Evolutionary conservation across 306 rosid genomes (phyloP).

Genomic region (Cucumis cinereus): DNA sequence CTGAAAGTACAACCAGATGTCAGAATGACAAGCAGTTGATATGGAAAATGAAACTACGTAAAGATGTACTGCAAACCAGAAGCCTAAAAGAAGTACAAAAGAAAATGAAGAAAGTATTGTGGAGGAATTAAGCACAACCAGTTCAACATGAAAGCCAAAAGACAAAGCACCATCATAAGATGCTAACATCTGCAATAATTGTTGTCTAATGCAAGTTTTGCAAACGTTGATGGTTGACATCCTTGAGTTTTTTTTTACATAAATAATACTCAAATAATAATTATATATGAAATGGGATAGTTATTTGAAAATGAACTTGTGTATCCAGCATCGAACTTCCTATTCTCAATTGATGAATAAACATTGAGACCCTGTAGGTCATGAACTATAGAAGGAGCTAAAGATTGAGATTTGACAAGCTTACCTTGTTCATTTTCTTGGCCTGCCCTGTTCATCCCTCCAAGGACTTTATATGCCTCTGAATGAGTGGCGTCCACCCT

Average conservation of each 20-base stretch:
- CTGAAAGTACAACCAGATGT: conserved; percentile 23
- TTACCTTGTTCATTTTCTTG: conserved; percentile 78
- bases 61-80: background rate
- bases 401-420: conserved; percentile 6
- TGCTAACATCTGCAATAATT: background rate
- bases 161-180: background rate
- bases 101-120: background rate
- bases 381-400: background rate
- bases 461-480: conserved; percentile 93
- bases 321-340: background rate
- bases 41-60: background rate
- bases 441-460: conserved; percentile 94
- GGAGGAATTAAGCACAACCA: background rate
- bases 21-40: conserved; percentile 7
- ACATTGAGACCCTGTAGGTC: background rate
- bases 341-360: background rate
- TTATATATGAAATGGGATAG: background rate
- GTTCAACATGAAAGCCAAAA: background rate
- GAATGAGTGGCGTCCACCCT: conserved; percentile 96
- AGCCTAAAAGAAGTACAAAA: background rate
- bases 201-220: background rate
- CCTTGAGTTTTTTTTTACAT: background rate
- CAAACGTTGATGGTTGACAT: background rate
- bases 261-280: background rate
- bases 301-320: background rate